Evolutionary conservation across 73 alveolate species (phyloP), one percentile per base, ranked within the genome.

Genomic region (Paramecium biaurelia): DNA sequence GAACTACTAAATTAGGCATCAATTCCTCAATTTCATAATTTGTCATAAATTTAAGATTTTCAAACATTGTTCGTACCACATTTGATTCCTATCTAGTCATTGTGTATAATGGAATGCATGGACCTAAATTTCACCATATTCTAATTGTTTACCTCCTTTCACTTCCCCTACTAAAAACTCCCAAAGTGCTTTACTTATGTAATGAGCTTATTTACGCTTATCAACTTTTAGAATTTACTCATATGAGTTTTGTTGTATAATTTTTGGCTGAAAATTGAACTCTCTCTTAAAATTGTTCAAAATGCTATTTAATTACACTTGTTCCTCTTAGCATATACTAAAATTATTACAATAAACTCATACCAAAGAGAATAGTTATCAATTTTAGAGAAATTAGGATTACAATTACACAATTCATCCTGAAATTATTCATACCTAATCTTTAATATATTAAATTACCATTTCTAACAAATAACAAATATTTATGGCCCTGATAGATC

Each of bases 341-440:
- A 10, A 26, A 1, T 26, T 30, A 63, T 26, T 63, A 12, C 24
- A 1, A 63, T 10, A 11, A 63, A 30, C 0, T 30, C 53, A 24
- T 63, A 63, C 84, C 84, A 63, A 63, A 63, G 41, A 12, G 84
- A 63, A 63, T 63, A 63, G 84, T 63, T 63, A 63, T 63, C 84
- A 1, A 63, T 30, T 63, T 63, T 26, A 63, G 28, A 32, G 41
- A 63, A 30, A 9, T 26, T 63, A 30, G 41, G 0, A 63, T 32
- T 24, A 12, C 26, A 63, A 30, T 63, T 32, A 63, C 49, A 23
- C 41, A 63, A 32, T 9, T 10, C 45, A 30, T 63, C 84, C 47
- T 63, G 15, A 63, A 63, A 63, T 63, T 63, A 32, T 7, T 63
- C 45, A 20, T 30, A 63, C 84, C 84, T 63, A 53, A 53, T 15